Evolutionary conservation across 495 filamentous ascomycete genomes (phyloP), one percentile per base, ranked within the genome.

Genomic region (Cudoniella acicularis): DNA sequence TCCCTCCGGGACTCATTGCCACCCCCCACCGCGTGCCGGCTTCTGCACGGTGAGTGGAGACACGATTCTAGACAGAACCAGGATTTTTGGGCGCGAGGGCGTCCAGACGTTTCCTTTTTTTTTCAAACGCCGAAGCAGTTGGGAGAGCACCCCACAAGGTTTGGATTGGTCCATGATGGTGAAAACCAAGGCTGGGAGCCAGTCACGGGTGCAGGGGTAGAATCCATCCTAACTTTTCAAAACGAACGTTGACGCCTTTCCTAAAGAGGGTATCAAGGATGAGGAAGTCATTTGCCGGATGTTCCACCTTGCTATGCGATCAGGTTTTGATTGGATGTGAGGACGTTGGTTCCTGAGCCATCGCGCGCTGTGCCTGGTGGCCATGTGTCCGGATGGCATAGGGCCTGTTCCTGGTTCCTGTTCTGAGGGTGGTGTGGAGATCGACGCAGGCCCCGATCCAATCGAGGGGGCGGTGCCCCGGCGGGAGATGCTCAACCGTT

Each of bases 301-400:
- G 51, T 54, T 54, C 51, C 51, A 54, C 51, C 22, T 54, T n/a
- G 16, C 26, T 41, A 54, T 42, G 51, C 51, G 51, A 10, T 54
- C 51, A 9, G 17, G 13, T 11, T 1, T 8, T 42, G 51, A 54
- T 54, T 54, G 51, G 51, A 18, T 13, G 25, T 30, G 17, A 41
- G 51, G 51, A 11, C 51, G 27, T 41, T 54, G 27, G 25, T 54
- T 30, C 51, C 51, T 54, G 51, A 50, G 26, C 17, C 11, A 20
- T 11, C 26, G 27, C 36, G 51, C 25, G 20, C 30, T 36, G 30
- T 36, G 30, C 30, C 30, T 36, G 30, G 13, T 17, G 20, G 46
- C 46, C 46, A 49, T 49, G 46, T 49, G 46, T 49, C 46, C 6
- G 46, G 13, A 18, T 49, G 1, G 46, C 46, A 49, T 49, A 49